phyloP scores from a whole-genome alignment of 768 basidiomycete genomes.

The Suillus placidus region DNA sequence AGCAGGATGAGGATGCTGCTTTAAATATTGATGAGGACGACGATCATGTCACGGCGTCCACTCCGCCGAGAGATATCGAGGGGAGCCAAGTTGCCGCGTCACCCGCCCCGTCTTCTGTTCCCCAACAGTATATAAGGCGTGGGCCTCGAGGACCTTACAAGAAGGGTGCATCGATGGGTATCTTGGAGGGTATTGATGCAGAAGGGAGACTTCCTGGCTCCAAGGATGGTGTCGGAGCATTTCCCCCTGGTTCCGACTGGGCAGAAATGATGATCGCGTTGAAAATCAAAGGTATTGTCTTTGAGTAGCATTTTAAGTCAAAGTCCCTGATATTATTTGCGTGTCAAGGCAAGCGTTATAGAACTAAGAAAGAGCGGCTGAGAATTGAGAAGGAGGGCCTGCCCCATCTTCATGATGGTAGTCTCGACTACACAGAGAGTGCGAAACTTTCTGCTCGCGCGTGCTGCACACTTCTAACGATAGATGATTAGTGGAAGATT shows the following conservation, averaged over 20 bases:
- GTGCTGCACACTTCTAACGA: constrained; percentile 11
- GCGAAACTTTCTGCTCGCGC: constrained; percentile 25
- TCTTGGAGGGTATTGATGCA: constrained; percentile 57
- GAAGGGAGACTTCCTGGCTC: constrained; percentile 78
- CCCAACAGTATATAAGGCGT: constrained; percentile 36
- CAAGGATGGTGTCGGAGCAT: constrained; percentile 73
- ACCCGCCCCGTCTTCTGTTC: constrained; percentile 46
- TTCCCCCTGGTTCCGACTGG: constrained; percentile 71
- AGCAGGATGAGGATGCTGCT: constrained; percentile 54
- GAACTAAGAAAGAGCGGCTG: constrained; percentile 79
- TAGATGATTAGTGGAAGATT: constrained; percentile 69
- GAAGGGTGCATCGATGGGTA: constrained; percentile 43
- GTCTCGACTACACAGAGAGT: constrained; percentile 76
- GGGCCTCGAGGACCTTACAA: constrained; percentile 58
- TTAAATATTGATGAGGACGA: constrained; percentile 41
- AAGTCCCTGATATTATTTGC: constrained; percentile 4
- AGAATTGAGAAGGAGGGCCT: constrained; percentile 79
- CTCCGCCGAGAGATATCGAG: constrained; percentile 52
- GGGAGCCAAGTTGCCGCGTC: constrained; percentile 46
- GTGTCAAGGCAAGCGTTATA: constrained; percentile 67
- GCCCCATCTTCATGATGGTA: constrained; percentile 73
- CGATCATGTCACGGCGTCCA: constrained; percentile 26
- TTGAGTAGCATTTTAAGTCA: not conserved
- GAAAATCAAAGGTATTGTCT: constrained; percentile 66
- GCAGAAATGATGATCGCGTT: constrained; percentile 73